phyloP scores from a whole-genome alignment of 164 flowering plant species.

The Vitis riparia region DNA sequence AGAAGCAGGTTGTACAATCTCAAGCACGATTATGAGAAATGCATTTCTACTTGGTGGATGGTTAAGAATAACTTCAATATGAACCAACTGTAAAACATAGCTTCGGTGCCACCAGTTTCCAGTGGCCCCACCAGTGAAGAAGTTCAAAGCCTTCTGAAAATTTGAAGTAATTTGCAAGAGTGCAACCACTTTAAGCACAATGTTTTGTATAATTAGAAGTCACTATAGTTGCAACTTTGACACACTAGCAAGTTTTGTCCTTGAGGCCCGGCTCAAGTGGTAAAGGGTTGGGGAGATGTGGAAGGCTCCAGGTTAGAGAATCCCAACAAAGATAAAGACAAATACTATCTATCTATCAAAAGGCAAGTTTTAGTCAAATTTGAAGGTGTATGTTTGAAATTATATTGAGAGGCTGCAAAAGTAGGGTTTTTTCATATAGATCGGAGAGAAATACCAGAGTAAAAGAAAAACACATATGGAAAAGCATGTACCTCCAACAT shows the following conservation, averaged over 20 bases:
- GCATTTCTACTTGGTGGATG: background rate
- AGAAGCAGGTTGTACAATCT: background rate
- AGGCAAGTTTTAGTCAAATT: background rate
- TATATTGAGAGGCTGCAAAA: no score
- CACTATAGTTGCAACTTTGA: background rate
- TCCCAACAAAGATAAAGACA: no score
- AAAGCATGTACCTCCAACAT: slow-evolving; percentile 70
- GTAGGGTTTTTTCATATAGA: no score
- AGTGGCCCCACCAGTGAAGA: background rate
- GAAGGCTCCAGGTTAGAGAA: no score
- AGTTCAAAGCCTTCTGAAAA: background rate
- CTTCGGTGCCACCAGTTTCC: background rate
- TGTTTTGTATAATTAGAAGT: background rate
- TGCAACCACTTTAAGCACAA: background rate
- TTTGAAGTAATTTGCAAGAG: background rate
- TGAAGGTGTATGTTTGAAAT: no score
- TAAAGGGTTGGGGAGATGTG: no score
- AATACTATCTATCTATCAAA: no score
- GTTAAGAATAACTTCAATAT: background rate
- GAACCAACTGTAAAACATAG: background rate
- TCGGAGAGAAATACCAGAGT: no score
- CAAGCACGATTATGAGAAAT: background rate
- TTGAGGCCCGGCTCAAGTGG: no score
- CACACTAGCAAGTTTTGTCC: background rate
- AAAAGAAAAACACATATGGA: background rate